These are phyloP conservation scores for Caulochytrium protostelioides DNA, from an alignment of 371 early-diverging fungal genomes.

Conservation along the genomic window DNA sequence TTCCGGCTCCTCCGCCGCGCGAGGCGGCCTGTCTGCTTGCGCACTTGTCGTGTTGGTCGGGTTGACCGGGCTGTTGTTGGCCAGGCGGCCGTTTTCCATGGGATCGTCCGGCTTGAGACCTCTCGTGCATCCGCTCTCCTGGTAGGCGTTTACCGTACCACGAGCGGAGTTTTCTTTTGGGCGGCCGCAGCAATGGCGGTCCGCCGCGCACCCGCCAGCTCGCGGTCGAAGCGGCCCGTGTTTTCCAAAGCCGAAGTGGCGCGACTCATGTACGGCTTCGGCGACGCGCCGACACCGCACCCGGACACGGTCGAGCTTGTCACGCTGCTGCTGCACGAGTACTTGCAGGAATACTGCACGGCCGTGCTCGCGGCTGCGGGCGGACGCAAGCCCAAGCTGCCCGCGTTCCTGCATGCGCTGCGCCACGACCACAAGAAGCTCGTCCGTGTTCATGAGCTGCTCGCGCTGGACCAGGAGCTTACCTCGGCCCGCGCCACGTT, in stretches of 20 bases:
- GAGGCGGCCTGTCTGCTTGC: too few relatives aligned
- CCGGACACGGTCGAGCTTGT: conserved; percentile 77
- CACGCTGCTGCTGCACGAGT: conserved; percentile 82
- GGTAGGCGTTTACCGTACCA: too few relatives aligned
- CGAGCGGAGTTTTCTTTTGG: too few relatives aligned
- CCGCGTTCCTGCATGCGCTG: conserved; percentile 79
- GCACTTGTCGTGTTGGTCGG: too few relatives aligned
- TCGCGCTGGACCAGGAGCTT: conserved; percentile 87
- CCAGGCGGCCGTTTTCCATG: too few relatives aligned
- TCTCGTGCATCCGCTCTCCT: too few relatives aligned
- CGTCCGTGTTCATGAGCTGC: conserved; percentile 81
- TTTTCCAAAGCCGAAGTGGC: conserved; percentile 28
- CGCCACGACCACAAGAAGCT: conserved; percentile 89
- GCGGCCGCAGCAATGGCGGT: too few relatives aligned
- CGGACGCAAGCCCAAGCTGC: conserved; percentile 53
- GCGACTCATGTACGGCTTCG: conserved; percentile 90
- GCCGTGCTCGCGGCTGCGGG: background rate
- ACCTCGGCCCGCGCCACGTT: conserved; percentile 57
- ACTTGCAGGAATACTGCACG: conserved; percentile 20
- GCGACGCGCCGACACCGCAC: conserved; percentile 81
- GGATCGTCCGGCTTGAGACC: too few relatives aligned
- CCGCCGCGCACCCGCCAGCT: too few relatives aligned
- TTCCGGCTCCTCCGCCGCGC: too few relatives aligned
- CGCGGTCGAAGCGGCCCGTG: too few relatives aligned
- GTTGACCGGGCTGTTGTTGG: too few relatives aligned